These are phyloP conservation scores for Penicillium lagena DNA, from an alignment of 495 filamentous ascomycete genomes.

Conservation along the genomic window DNA sequence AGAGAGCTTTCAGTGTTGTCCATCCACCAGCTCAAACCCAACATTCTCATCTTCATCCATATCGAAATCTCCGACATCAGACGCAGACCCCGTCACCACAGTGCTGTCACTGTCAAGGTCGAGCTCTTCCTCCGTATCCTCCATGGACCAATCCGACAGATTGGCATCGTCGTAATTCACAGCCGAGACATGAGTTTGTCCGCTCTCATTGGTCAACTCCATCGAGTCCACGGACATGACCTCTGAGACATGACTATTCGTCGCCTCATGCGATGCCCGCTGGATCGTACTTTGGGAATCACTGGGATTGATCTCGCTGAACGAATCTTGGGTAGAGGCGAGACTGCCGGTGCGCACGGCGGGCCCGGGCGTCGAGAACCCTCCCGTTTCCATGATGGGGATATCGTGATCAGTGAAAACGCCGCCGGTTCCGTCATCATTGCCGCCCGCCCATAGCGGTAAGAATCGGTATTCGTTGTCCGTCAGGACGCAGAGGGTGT, in stretches of 20 bases:
- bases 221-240: constrained; percentile 18
- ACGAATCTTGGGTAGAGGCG: constrained; percentile 13
- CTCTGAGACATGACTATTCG: constrained; percentile 19
- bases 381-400: constrained; percentile 29
- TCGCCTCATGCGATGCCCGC: constrained; percentile 28
- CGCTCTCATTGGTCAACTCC: background rate
- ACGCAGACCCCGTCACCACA: no score
- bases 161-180: background rate
- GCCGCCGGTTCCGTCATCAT: constrained; percentile 48
- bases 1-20: background rate
- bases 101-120: background rate
- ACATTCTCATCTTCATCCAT: constrained; percentile 4
- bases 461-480: constrained; percentile 47
- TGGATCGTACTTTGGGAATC: constrained; percentile 27
- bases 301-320: constrained; percentile 16
- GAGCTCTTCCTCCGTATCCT: background rate
- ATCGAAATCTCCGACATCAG: background rate
- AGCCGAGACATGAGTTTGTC: background rate
- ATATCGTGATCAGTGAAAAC: constrained; percentile 39
- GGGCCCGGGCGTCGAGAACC: constrained; percentile 39
- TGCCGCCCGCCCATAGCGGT: constrained; percentile 50
- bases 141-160: background rate
- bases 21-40: constrained; percentile 7
- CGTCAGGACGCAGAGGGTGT: constrained; percentile 40
- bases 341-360: constrained; percentile 32